Evolutionary conservation across 169 alveolate species (phyloP), one percentile per base, ranked within the genome.

Genomic region (Sarcocystis neurona): DNA sequence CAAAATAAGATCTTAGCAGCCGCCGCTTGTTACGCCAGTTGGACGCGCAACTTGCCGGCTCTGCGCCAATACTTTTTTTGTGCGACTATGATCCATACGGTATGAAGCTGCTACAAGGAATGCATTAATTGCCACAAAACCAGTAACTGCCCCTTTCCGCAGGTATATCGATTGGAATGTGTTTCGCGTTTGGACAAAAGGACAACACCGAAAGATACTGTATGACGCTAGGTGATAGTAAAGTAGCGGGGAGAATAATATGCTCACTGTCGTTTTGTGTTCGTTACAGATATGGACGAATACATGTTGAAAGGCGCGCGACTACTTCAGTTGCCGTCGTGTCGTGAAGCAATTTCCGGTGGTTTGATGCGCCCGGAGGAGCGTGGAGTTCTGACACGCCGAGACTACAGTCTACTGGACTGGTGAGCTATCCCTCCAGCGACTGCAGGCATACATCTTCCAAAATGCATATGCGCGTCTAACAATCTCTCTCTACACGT

Each of bases 51-150:
- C 82, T 72, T 32, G 43, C 20, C 1, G 37, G 82, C 82, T 39
- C 27, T 15, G 34, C 75, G 30, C n/a, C 46, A 44, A 15, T 72
- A 0, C 5, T 72, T n/a, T 72, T 48, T 44, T 32, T 72, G 82
- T 72, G 82, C 34, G 82, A 72, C 82, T 44, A n/a, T n/a, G 82
- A 72, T 39, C 82, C 82, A 27, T 56, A 72, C 34, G 82, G 82
- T 72, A 39, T 56, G 82, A 5, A 6, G 12, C 56, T 27, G 43
- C 53, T 72, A 56, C 0, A 2, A 10, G 56, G 37, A 4, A 10
- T 72, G 39, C 12, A 3, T 72, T 56, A 72, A 8, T 32, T 12
- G 39, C 0, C 15, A 6, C 41, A 56, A 12, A 72, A 10, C 20
- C 6, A 70, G 4, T 5, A 72, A 6, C 75, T 1, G 10, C 34